Evolutionary conservation across 2,329 filamentous ascomycete species (phyloP).

Genomic region (Colletotrichum sp.): DNA sequence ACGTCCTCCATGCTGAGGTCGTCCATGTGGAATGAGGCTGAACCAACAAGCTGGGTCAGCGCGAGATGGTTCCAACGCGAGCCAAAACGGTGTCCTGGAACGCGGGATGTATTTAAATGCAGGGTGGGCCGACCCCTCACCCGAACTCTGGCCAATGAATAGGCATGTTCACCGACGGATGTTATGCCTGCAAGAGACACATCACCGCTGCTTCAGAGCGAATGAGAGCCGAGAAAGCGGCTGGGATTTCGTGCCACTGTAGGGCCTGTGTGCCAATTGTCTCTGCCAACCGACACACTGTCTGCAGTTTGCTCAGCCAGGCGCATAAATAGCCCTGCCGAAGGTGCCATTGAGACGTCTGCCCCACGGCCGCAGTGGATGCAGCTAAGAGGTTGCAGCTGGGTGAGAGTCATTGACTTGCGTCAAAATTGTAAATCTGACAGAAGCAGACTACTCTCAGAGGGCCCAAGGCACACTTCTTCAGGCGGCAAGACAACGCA

Average conservation of each 20-base stretch:
- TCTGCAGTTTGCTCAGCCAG: not conserved
- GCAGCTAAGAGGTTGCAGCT: not conserved
- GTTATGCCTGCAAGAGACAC: not conserved
- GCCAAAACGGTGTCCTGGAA: not conserved
- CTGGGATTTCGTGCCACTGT: not conserved
- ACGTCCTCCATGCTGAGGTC: not conserved
- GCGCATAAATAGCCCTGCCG: not conserved
- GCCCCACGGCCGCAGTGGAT: not conserved
- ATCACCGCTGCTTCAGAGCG: not conserved
- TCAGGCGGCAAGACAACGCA: not conserved
- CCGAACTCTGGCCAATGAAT: not conserved
- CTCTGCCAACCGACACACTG: not conserved
- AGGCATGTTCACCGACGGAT: not conserved
- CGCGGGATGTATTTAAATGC: not conserved
- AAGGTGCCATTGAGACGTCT: not conserved
- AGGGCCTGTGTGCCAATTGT: not conserved
- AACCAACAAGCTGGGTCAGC: not conserved
- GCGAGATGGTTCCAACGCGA: not conserved
- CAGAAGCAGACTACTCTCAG: not conserved
- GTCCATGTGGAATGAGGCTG: not conserved
- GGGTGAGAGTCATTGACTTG: not conserved
- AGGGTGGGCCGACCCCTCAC: not conserved
- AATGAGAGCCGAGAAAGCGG: not conserved
- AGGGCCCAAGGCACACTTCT: not conserved
- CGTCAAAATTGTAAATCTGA: not conserved